Evolutionary conservation across 768 basidiomycete genomes (phyloP).

Genomic region (Tulasnella sp.): DNA sequence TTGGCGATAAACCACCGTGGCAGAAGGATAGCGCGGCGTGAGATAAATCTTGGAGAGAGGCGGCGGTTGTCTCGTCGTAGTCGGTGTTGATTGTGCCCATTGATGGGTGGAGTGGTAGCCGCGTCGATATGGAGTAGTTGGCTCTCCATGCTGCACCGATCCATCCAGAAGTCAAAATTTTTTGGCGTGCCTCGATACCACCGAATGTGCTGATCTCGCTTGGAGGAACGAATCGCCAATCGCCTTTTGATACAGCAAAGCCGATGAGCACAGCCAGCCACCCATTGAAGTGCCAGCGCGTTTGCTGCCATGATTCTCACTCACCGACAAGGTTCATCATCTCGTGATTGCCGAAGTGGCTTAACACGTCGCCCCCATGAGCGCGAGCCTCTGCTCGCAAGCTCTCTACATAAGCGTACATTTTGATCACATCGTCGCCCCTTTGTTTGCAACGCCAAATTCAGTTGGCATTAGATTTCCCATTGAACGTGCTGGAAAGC

Average conservation of each 20-base stretch:
- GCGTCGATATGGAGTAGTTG: constrained; percentile 74
- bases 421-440: constrained; percentile 78
- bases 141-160: constrained; percentile 73
- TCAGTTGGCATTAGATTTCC: no score
- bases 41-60: constrained; percentile 41
- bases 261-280: constrained; percentile 16
- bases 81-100: constrained; percentile 55
- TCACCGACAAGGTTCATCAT: constrained; percentile 83
- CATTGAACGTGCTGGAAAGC: not conserved
- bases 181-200: constrained; percentile 54
- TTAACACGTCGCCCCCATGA: constrained; percentile 61
- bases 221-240: constrained; percentile 86
- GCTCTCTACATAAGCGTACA: constrained; percentile 76
- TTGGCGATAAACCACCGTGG: constrained; percentile 80
- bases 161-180: constrained; percentile 54
- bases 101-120: constrained; percentile 66
- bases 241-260: constrained; percentile 50
- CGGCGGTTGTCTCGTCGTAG: constrained; percentile 32
- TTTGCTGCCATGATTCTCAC: constrained; percentile 8
- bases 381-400: constrained; percentile 63
- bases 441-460: no score
- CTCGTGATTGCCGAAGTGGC: constrained; percentile 89
- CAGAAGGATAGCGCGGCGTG: constrained; percentile 84
- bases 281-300: constrained; percentile 18
- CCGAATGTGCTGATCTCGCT: constrained; percentile 79